Base-by-base conservation (phyloP, 2,329 filamentous ascomycete genomes). In the Hyphodiscus sp. region DNA sequence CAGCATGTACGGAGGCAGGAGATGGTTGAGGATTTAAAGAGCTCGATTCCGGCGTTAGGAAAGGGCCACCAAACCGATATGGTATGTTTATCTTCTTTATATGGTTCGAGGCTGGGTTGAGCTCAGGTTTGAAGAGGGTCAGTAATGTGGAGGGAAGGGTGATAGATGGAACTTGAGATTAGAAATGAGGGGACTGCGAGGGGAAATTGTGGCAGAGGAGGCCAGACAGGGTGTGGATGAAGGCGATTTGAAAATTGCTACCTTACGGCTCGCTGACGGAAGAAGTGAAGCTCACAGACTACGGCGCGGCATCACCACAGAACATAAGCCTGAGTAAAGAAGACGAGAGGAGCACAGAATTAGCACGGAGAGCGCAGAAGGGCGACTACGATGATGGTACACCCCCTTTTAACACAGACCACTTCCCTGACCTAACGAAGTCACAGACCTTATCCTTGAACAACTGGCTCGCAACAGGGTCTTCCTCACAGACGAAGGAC, bases 381-480 rank as follows among this genome's bases (percentile, higher is more conserved):
- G 83, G 82, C 49, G 80, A 85, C 66, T 86, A 82, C 61, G 81
- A 85, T 63, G 80, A 85, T 63, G 67, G 67, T 68, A 63, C 15
- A 43, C 47, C 26, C n/a, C 29, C 44, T 47, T 41, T 26, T 2
- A 19, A 13, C 20, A 9, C 11, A 30, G 33, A n/a, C 26, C 23
- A 26, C 23, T 26, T 26, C 23, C 23, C 23, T 8, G 23, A 26
- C 8, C 23, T 26, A 26, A 26, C 8, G 8, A 26, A 8, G 23
- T 38, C 16, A n/a, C 59, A 83, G 91, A 94, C 64, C 79, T 99
- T 44, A 92, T 97, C 53, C 80, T 95, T 46, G 94, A 99, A 73
- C 94, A 99, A 70, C 80, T 99, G 13, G 91, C 92, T 1, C 85
- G 94, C 48, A 97, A 96, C 69, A 82, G 89, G 51, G 91, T 94